A percentile compares a stretch with the other conserved stretches of the same genome.
Conservation (phyloP, 805 yeast species). For the Ogataea salicorniae region DNA sequence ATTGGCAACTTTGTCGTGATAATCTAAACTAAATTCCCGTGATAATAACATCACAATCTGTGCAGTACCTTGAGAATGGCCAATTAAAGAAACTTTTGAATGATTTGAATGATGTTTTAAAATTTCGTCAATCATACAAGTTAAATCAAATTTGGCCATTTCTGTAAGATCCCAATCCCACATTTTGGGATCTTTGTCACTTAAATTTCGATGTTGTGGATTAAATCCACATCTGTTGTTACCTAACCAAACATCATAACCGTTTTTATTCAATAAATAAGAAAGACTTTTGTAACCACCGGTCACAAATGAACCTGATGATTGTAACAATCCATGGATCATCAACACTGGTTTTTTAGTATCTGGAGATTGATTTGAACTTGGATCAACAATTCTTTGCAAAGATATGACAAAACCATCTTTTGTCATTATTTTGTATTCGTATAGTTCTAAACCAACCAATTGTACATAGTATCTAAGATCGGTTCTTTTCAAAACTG, state of each 20-base stretch:
- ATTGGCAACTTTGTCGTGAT: conserved; percentile 46
- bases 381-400: conserved; percentile 56
- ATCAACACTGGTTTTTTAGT: conserved; percentile 55
- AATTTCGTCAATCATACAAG: conserved; percentile 64
- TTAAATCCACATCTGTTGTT: conserved; percentile 84
- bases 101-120: conserved; percentile 30
- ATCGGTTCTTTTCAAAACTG: conserved; percentile 23
- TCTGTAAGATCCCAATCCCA: conserved; percentile 96
- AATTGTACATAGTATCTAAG: conserved; percentile 64
- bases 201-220: conserved; percentile 54
- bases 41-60: conserved; percentile 72
- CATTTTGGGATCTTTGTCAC: conserved; percentile 44
- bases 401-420: conserved; percentile 77
- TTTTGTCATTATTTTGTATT: conserved; percentile 56
- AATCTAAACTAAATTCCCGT: conserved; percentile 34
- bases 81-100: conserved; percentile 54
- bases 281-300: conserved; percentile 80
- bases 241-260: conserved; percentile 89
- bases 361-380: conserved; percentile 6
- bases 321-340: conserved; percentile 83
- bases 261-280: conserved; percentile 40
- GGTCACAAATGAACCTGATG: conserved; percentile 80
- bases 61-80: conserved; percentile 94
- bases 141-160: conserved; percentile 73
- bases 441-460: conserved; percentile 54